These are phyloP conservation scores for Calonectria montana DNA, from an alignment of 2,329 filamentous ascomycete species.

Conservation along the genomic window DNA sequence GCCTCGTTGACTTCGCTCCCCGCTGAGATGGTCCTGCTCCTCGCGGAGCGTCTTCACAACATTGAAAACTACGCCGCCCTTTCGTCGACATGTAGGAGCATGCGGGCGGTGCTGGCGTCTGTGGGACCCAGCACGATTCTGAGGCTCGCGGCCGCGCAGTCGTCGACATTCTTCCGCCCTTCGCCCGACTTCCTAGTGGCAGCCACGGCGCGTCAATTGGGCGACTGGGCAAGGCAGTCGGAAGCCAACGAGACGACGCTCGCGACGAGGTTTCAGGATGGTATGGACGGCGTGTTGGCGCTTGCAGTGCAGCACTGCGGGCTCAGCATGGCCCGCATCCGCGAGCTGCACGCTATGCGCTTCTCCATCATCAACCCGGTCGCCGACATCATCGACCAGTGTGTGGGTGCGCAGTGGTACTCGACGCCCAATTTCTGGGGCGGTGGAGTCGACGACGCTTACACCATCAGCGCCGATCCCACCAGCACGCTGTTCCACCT, in stretches of 20 bases:
- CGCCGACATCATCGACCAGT: slow-evolving; percentile 16
- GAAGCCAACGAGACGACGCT: slow-evolving; percentile 4
- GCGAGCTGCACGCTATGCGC: slow-evolving; percentile 15
- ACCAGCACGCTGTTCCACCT: slow-evolving; percentile 14
- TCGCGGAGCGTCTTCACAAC: slow-evolving; percentile 8
- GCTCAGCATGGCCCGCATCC: slow-evolving; percentile 14
- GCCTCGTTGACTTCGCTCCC: background rate
- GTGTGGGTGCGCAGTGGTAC: slow-evolving; percentile 17
- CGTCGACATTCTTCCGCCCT: slow-evolving; percentile 17
- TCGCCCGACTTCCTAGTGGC: slow-evolving; percentile 13
- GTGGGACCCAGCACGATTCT: slow-evolving; percentile 4
- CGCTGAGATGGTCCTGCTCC: background rate
- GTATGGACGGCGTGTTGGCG: slow-evolving; percentile 7
- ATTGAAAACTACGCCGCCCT: slow-evolving; percentile 19
- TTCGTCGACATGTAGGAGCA: slow-evolving; percentile 13
- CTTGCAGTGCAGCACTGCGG: slow-evolving; percentile 16
- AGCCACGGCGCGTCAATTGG: slow-evolving; percentile 17
- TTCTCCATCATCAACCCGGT: slow-evolving; percentile 21
- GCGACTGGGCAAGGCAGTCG: slow-evolving; percentile 9
- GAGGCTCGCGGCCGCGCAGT: slow-evolving; percentile 13
- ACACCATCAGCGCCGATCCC: slow-evolving; percentile 14
- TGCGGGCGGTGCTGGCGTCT: background rate
- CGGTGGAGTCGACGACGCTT: slow-evolving; percentile 20
- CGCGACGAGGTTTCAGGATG: background rate
- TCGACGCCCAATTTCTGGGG: slow-evolving; percentile 11